Evolutionary conservation across 192 early-diverging fungal genomes (phyloP), one percentile per base, ranked within the genome.

Genomic region (Borealophlyctis nickersoniae): DNA sequence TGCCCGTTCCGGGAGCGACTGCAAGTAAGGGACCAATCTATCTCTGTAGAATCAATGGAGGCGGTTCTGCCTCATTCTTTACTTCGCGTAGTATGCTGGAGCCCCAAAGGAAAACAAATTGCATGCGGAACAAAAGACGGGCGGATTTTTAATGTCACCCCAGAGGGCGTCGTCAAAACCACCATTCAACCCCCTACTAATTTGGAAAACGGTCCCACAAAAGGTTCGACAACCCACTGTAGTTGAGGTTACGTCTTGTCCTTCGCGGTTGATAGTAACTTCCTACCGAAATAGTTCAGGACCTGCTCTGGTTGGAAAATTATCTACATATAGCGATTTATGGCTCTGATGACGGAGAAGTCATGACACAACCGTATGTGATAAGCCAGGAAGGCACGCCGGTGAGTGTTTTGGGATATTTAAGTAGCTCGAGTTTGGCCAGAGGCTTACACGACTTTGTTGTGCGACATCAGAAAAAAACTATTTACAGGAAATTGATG

Each of bases 41-140:
- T n/a, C n/a, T n/a, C n/a, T n/a, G n/a, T n/a, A n/a, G n/a, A n/a
- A n/a, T n/a, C n/a, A n/a, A n/a, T n/a, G n/a, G n/a, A n/a, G n/a
- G n/a, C n/a, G n/a, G n/a, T n/a, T n/a, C n/a, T n/a, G n/a, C n/a
- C n/a, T n/a, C n/a, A 13, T 62, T 4, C 14, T 14, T 54, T 3
- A 1, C 19, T 2, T 56, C 13, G 1, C 36, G 9, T 22, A 67
- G 67, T 94, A 24, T 87, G 83, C 45, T 95, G 93, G 93, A 92
- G 91, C 35, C 79, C 78, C 32, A 95, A 95, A 65, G 93, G 93
- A 65, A 93, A 92, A 64, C 93, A 93, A 67, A 82, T 95, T 36
- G 86, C 86, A 29, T 87, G 88, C 30, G 93, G 92, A 26, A 81
- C 80, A 30, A 49, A 69, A n/a, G 58, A 64, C 5, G 91, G 86